Percentiles rank a stretch among this genome's conserved stretches.
Evolutionary conservation across 2,329 filamentous ascomycete species (phyloP).

Genomic region (Massarina eburnea): DNA sequence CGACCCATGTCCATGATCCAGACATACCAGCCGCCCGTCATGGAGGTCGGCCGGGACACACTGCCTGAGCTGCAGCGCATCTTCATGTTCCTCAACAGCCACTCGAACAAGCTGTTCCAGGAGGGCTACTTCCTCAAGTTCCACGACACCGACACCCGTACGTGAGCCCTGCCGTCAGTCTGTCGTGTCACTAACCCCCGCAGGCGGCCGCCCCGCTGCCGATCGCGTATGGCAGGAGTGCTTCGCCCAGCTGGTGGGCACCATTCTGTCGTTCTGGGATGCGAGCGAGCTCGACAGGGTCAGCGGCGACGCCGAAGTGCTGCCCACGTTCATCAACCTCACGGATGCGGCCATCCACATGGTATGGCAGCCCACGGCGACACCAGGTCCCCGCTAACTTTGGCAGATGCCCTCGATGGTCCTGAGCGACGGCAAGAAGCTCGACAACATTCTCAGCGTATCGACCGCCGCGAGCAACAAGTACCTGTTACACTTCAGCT

Average conservation of each 20-base stretch:
- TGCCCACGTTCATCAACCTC: conserved; percentile 92
- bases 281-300: conserved; percentile 86
- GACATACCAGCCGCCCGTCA: conserved; percentile 79
- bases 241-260: conserved; percentile 94
- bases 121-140: conserved; percentile 98
- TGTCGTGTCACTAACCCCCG: conserved; percentile 21
- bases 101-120: conserved; percentile 94
- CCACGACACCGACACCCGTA: conserved; percentile 90
- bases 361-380: conserved; percentile 57
- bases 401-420: conserved; percentile 69
- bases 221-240: conserved; percentile 95
- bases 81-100: conserved; percentile 90
- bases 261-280: conserved; percentile 94
- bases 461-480: conserved; percentile 95
- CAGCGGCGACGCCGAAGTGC: conserved; percentile 79
- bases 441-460: conserved; percentile 94
- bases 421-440: conserved; percentile 77
- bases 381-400: conserved; percentile 16
- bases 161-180: conserved; percentile 42
- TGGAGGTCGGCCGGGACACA: conserved; percentile 83
- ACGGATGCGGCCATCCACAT: conserved; percentile 98
- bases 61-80: conserved; percentile 92
- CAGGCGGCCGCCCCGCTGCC: conserved; percentile 82
- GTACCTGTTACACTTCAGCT: conserved; percentile 95
- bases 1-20: conserved; percentile 85